Evolutionary conservation across 345 rosid genomes (phyloP).

Genomic region (Pistacia atlantica): DNA sequence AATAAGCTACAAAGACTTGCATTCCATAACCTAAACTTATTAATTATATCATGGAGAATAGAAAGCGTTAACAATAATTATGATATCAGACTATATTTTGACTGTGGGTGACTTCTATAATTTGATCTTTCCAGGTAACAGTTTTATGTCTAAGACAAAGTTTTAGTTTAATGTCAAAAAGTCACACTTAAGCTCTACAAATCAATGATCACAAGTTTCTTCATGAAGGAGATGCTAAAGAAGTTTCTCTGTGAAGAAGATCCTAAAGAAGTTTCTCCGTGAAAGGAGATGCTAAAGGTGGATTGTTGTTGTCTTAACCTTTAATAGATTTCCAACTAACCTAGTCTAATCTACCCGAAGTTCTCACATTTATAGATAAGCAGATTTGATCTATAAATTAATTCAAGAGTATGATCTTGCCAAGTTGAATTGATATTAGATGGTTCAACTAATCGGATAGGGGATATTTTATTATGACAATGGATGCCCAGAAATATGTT

Average conservation of each 20-base stretch:
- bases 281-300: not conserved
- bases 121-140: not conserved
- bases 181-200: not conserved
- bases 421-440: too few species aligned
- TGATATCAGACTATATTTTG: not conserved
- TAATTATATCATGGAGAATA: not conserved
- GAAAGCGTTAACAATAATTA: not conserved
- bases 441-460: too few species aligned
- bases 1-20: not conserved
- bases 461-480: not conserved
- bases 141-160: not conserved
- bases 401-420: too few species aligned
- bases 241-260: too few species aligned
- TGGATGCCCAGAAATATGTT: too few species aligned
- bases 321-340: not conserved
- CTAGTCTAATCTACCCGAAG: not conserved
- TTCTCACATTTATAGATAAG: not conserved
- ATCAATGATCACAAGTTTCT: not conserved
- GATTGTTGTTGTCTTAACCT: not conserved
- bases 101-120: not conserved
- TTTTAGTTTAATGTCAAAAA: not conserved
- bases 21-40: not conserved
- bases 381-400: too few species aligned
- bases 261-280: not conserved
- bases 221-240: not conserved